Base-by-base conservation (phyloP, 1,284 basidiomycete species). In the Mycosarcoma mackinlayi region DNA sequence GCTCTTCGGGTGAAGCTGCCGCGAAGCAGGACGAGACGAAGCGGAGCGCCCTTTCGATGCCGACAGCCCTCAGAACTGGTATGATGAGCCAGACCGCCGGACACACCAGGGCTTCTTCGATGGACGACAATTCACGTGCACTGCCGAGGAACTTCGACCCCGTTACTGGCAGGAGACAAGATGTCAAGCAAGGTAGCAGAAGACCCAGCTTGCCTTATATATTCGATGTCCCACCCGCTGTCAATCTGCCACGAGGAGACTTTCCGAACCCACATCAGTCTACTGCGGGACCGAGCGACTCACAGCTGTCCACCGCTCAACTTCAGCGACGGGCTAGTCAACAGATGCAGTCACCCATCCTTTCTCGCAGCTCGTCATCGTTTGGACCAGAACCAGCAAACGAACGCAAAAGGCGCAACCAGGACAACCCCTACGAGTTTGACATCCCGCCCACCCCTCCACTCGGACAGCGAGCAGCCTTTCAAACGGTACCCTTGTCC, bases 81-180 rank as follows among this genome's bases (percentile, higher is more conserved):
- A 52, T 19, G 13, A 19, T 37, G 6, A 30, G 38, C 8, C 39
- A 39, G 27, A 16, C 27, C 4, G 31, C 10, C 10, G 30, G 14
- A 13, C 56, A 66, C 19, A 35, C 27, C 24, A 47, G 51, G 8
- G 30, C 39, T 13, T 40, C 40, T 2, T 56, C 68, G n/a, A 44
- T 54, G 34, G 52, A 53, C n/a, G 54, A 53, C 9, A 24, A 69
- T 24, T 52, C 56, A 9, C 57, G 64, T 25, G 56, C 61, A 1
- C 56, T 68, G 23, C 54, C 65, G 19, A 37, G 69, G n/a, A 60
- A 63, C 30, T 63, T 66, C 23, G 57, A 75, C 28, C 65, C 70
- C 7, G 51, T 65, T 1, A 75, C 66, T 6, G 64, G 59, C 13
- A 57, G 53, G 14, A 66, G 47, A 37, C 40, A 54, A 19, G 46